phyloP scores from a whole-genome alignment of 1,284 basidiomycete genomes.

The Tranzscheliella williamsii region DNA sequence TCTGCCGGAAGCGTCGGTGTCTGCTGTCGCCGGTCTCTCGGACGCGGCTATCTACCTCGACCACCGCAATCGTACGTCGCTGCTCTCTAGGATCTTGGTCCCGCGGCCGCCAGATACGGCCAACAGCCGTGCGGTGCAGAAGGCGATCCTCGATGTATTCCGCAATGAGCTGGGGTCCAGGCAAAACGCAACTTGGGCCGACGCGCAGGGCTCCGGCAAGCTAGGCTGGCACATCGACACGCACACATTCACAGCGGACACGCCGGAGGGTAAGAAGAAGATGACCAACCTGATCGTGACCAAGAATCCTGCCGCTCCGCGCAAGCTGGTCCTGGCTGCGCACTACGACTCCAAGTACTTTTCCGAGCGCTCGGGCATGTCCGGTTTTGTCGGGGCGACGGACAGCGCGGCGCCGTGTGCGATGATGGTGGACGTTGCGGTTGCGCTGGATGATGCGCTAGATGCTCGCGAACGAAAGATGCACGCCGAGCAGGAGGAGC shows the following conservation, averaged over 20 bases:
- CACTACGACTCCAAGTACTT: conserved; percentile 97
- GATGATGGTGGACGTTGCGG: conserved; percentile 64
- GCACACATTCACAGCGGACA: conserved; percentile 61
- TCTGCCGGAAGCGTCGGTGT: conserved; percentile 3
- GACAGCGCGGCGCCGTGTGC: conserved; percentile 96
- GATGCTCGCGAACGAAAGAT: conserved; percentile 33
- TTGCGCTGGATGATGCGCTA: conserved; percentile 49
- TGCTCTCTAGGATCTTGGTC: conserved; percentile 55
- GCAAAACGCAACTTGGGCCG: conserved; percentile 3
- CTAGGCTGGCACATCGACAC: conserved; percentile 52
- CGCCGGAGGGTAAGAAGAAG: conserved; percentile 77
- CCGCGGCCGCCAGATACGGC: conserved; percentile 53
- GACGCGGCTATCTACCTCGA: conserved; percentile 43
- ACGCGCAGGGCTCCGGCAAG: conserved; percentile 2
- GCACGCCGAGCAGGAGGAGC: conserved; percentile 2
- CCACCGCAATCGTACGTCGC: conserved; percentile 20
- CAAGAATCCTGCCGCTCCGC: conserved; percentile 77
- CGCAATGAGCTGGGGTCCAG: conserved; percentile 10
- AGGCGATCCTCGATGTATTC: conserved; percentile 42
- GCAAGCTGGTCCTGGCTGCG: conserved; percentile 83
- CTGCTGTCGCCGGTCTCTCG: conserved; percentile 8
- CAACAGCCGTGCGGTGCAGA: conserved; percentile 42
- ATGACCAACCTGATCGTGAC: conserved; percentile 95
- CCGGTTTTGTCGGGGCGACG: conserved; percentile 91
- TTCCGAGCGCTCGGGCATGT: conserved; percentile 68